Conservation (phyloP, 169 alveolate species). For the Plasmodium vinckei region DNA sequence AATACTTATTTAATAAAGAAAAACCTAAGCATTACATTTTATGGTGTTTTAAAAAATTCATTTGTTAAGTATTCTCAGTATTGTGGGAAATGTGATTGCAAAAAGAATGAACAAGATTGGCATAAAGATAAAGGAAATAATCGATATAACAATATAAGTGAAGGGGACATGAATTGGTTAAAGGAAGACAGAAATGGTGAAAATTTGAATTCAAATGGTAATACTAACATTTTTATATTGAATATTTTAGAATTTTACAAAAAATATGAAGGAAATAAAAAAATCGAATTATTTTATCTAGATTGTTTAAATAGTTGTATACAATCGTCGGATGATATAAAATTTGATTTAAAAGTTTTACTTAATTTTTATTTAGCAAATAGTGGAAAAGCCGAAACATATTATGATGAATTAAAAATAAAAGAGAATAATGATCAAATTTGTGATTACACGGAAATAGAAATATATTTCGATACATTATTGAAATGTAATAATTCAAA, state of each 20-base stretch:
- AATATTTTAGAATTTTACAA: conserved; percentile 2
- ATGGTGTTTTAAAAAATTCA: conserved; percentile 19
- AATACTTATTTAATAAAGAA: conserved; percentile 29
- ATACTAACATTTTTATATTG: conserved; percentile 13
- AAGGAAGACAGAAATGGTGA: neutral
- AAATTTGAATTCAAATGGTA: neutral
- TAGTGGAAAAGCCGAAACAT: conserved; percentile 41
- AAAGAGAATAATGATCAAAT: conserved; percentile 14
- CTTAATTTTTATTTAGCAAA: conserved; percentile 30
- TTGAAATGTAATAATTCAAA: conserved; percentile 29
- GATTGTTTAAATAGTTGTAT: conserved; percentile 58
- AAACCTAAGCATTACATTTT: conserved; percentile 35
- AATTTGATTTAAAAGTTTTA: conserved; percentile 12
- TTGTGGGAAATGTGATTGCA: neutral
- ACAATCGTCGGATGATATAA: conserved; percentile 1
- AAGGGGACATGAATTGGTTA: neutral
- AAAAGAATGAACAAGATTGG: neutral
- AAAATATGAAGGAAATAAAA: conserved; percentile 36
- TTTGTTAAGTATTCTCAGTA: conserved; percentile 30
- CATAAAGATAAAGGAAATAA: neutral
- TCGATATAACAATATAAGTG: neutral
- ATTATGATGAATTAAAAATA: conserved; percentile 27
- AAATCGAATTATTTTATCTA: conserved; percentile 27
- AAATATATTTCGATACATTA: conserved; percentile 42
- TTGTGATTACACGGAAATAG: conserved; percentile 14